Evolutionary conservation across 1,284 basidiomycete species (phyloP).

Genomic region (Tylopilus sp.): DNA sequence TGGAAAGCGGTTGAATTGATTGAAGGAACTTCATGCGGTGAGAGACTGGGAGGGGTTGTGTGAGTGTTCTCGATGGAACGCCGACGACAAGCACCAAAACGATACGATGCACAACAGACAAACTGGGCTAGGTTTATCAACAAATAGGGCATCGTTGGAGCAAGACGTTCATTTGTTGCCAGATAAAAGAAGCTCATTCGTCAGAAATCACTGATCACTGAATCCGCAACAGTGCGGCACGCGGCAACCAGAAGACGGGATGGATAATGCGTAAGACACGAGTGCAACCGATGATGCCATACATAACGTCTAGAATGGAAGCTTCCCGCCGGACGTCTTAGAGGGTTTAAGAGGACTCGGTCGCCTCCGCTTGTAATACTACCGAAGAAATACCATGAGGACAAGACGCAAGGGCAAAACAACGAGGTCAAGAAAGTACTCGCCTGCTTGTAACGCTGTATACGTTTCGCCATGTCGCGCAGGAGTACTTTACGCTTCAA

Average conservation of each 20-base stretch:
- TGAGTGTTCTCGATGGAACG: background rate
- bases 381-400: conserved; percentile 6
- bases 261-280: background rate
- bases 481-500: conserved; percentile 50
- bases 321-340: conserved; percentile 42
- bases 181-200: background rate
- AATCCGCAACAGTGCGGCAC: background rate
- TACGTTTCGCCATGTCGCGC: conserved; percentile 61
- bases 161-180: background rate
- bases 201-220: background rate
- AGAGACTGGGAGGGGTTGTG: too few relatives aligned
- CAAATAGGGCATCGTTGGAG: background rate
- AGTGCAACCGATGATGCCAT: conserved; percentile 2
- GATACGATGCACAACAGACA: too few relatives aligned
- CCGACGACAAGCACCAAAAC: background rate
- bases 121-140: background rate
- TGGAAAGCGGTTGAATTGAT: too few relatives aligned
- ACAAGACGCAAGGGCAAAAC: background rate
- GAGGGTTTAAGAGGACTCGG: conserved; percentile 52
- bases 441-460: conserved; percentile 60
- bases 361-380: conserved; percentile 51
- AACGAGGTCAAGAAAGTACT: conserved; percentile 21
- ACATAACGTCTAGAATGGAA: conserved; percentile 44
- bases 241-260: background rate
- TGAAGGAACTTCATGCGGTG: too few relatives aligned